A percentile compares a stretch with the other conserved stretches of the same genome.
These are phyloP conservation scores for Metschnikowia reukaufii DNA, from an alignment of 805 yeast species.

Conservation along the genomic window DNA sequence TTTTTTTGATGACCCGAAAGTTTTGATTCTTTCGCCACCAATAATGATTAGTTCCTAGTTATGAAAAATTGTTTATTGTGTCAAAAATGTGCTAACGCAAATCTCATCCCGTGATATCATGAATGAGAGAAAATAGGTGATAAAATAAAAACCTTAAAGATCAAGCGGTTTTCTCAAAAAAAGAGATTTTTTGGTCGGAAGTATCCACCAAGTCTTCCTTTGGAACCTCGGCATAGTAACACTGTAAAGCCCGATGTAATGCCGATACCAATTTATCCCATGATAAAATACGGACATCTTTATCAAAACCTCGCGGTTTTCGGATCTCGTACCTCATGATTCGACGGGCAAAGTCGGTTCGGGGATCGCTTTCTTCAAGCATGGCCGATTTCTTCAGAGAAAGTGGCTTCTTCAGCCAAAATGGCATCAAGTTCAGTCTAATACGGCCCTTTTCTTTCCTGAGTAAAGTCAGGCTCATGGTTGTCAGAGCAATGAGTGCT, in stretches of 20 bases:
- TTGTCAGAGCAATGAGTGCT: constrained; percentile 52
- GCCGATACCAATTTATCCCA: constrained; percentile 65
- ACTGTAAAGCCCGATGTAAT: constrained; percentile 60
- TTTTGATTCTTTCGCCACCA: too few species aligned
- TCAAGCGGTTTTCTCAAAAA: not conserved
- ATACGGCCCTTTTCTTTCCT: constrained; percentile 67
- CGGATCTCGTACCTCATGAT: constrained; percentile 63
- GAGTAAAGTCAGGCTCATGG: constrained; percentile 48
- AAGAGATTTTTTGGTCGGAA: not conserved
- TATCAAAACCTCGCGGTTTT: constrained; percentile 68
- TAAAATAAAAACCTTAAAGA: not conserved
- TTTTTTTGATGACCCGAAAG: too few species aligned
- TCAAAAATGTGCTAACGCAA: not conserved
- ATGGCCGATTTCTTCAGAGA: constrained; percentile 41
- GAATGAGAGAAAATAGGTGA: not conserved
- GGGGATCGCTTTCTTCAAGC: constrained; percentile 8
- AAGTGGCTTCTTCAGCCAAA: constrained; percentile 63
- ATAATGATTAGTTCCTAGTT: too few species aligned
- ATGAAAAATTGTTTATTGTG: not conserved
- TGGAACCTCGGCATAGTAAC: constrained; percentile 63
- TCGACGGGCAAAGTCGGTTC: constrained; percentile 56
- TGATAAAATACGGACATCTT: constrained; percentile 60
- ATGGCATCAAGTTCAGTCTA: constrained; percentile 64
- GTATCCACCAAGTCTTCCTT: constrained; percentile 7
- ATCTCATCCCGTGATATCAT: not conserved